Base-by-base conservation (phyloP, 371 early-diverging fungal species). In the Rhizopus microsporus region DNA sequence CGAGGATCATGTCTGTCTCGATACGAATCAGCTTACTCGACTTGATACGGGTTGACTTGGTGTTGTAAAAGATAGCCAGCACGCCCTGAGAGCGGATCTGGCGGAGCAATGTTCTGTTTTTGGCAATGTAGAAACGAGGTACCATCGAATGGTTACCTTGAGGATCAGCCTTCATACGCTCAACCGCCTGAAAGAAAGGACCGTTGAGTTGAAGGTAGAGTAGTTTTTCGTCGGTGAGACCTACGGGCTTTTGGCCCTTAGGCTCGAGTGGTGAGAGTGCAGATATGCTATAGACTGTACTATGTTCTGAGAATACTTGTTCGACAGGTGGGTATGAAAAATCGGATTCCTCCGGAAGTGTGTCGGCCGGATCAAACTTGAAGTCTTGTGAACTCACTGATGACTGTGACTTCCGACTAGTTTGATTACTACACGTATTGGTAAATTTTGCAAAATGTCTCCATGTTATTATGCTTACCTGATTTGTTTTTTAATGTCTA, bases 111-210 rank as follows among this genome's bases (percentile, higher is more conserved):
- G 75, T 71, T 7, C 74, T 74, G 49, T 80, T 77, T 56, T 75
- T 77, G 15, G 77, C 69, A 63, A 80, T 69, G 39, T 72, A 77
- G 30, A 80, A 73, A 0, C 80, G 75, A 16, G 80, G 77, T 8
- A 71, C 62, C 0, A 65, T 50, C 0, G 44, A 43, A 10, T 69
- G 68, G 23, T 67, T 59, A 0, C 60, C 67, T 1, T 51, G 55
- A 0, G 67, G 60, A 47, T 71, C 47, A 1, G 51, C 45, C 45
- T 71, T 75, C 71, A 77, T 75, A 3, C 59, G 57, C 17, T 72
- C 66, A 1, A 80, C 59, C 0, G 75, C 69, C 43, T 75, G 68
- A 47, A 77, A 80, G 38, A 80, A 76, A 1, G 70, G 73, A 0
- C 77, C 71, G 39, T 79, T 79, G 2, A 79, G 49, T 42, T 74